Evolutionary conservation across 2,329 filamentous ascomycete species (phyloP).

Genomic region (Neofusicoccum parvum): DNA sequence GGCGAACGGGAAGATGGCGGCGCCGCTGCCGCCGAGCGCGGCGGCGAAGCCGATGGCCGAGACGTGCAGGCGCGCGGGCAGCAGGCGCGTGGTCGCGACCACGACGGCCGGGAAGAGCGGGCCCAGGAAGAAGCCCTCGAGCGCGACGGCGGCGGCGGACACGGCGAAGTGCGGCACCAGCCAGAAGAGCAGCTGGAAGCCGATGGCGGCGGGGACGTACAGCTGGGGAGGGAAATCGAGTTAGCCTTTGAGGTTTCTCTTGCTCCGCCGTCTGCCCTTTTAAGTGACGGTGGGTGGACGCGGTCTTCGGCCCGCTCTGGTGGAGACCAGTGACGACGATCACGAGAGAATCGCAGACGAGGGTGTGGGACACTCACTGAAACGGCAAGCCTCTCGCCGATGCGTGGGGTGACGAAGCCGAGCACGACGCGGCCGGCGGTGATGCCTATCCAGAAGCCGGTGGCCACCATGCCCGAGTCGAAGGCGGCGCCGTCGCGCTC

Average conservation of each 20-base stretch:
- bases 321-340: no score
- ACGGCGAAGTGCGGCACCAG: constrained; percentile 25
- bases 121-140: constrained; percentile 26
- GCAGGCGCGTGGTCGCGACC: constrained; percentile 24
- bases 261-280: no score
- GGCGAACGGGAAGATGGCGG: constrained; percentile 35
- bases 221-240: not conserved
- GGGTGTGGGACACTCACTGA: constrained; percentile 9
- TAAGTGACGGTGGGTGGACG: no score
- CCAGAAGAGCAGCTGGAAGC: constrained; percentile 26
- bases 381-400: constrained; percentile 26
- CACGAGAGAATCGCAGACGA: not conserved
- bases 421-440: constrained; percentile 24
- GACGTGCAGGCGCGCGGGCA: constrained; percentile 26
- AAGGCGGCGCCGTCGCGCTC: constrained; percentile 55
- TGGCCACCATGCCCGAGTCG: constrained; percentile 23
- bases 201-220: constrained; percentile 23
- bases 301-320: no score
- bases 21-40: constrained; percentile 26
- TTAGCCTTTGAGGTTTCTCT: no score
- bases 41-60: constrained; percentile 25
- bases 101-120: constrained; percentile 27
- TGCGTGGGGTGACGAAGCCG: constrained; percentile 24
- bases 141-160: constrained; percentile 23
- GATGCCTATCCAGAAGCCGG: constrained; percentile 27